Conservation (phyloP, 345 rosid species). For the Psidium friedrichsthalianum region DNA sequence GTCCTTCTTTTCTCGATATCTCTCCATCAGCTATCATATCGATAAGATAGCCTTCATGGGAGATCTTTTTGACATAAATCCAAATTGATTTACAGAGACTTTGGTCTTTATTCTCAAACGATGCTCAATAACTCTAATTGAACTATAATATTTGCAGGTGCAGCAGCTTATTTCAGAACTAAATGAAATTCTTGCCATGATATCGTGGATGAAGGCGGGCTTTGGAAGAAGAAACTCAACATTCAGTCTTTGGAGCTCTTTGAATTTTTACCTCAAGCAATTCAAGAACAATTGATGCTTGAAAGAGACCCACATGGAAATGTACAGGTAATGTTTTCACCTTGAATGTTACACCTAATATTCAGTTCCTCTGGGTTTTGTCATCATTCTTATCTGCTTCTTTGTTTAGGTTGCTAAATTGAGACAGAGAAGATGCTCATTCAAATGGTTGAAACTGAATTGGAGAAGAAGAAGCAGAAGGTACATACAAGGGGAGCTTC, state of each 20-base stretch:
- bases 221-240: slow-evolving; percentile 79
- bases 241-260: slow-evolving; percentile 55
- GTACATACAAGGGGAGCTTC: slow-evolving; percentile 48
- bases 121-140: not conserved
- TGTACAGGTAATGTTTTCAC: slow-evolving; percentile 57
- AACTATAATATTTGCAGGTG: slow-evolving; percentile 34
- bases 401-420: slow-evolving; percentile 72
- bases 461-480: slow-evolving; percentile 79
- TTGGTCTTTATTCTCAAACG: no score
- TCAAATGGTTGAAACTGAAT: slow-evolving; percentile 93
- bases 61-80: no score
- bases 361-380: not conserved
- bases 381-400: not conserved
- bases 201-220: slow-evolving; percentile 58
- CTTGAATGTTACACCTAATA: not conserved
- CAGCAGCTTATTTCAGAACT: slow-evolving; percentile 84
- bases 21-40: no score
- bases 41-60: no score
- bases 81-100: no score
- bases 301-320: slow-evolving; percentile 99
- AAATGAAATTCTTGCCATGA: slow-evolving; percentile 87
- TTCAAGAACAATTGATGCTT: slow-evolving; percentile 89
- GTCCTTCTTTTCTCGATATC: no score
- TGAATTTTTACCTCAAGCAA: slow-evolving; percentile 73
- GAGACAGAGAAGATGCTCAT: slow-evolving; percentile 98